Evolutionary conservation across 768 basidiomycete genomes (phyloP).

Genomic region (Strobilomyces echinocephalus): DNA sequence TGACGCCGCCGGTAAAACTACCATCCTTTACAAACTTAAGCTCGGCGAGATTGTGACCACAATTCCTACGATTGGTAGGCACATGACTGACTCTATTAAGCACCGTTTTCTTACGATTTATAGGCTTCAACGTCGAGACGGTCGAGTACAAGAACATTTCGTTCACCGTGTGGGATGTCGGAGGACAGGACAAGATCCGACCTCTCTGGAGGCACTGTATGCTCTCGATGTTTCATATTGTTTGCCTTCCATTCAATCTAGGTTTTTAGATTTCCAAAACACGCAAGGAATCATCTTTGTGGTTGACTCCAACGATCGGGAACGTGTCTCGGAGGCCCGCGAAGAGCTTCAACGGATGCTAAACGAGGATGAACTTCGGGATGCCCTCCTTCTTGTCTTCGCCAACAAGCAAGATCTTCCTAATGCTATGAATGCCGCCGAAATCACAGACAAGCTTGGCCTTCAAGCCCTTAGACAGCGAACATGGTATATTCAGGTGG

Average conservation of each 20-base stretch:
- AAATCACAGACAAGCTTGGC: constrained; percentile 99
- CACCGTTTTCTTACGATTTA: constrained; percentile 13
- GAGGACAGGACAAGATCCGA: constrained; percentile 99
- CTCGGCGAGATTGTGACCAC: constrained; percentile 99
- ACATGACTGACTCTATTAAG: constrained; percentile 7
- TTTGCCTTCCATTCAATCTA: constrained; percentile 9
- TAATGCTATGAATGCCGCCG: constrained; percentile 98
- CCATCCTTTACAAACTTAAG: constrained; percentile 98
- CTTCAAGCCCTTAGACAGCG: constrained; percentile 95
- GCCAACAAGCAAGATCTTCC: constrained; percentile 99
- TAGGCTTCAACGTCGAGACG: constrained; percentile 99
- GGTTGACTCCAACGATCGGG: constrained; percentile 98
- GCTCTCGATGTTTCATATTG: constrained; percentile 32
- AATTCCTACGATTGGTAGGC: constrained; percentile 97
- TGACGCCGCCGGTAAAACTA: constrained; percentile 98
- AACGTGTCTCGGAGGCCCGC: constrained; percentile 97
- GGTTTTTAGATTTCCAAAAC: constrained; percentile 92
- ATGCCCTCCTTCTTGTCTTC: constrained; percentile 96
- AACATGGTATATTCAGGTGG: constrained; percentile 95
- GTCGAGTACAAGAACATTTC: constrained; percentile 99
- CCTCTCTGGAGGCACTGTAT: constrained; percentile 99
- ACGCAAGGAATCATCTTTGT: constrained; percentile 99
- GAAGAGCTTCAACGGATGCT: constrained; percentile 99
- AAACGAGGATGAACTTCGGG: constrained; percentile 98
- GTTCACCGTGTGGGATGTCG: constrained; percentile 99